Base-by-base conservation (phyloP, 108 stramenopile species). In the Epithemia pelagica region DNA sequence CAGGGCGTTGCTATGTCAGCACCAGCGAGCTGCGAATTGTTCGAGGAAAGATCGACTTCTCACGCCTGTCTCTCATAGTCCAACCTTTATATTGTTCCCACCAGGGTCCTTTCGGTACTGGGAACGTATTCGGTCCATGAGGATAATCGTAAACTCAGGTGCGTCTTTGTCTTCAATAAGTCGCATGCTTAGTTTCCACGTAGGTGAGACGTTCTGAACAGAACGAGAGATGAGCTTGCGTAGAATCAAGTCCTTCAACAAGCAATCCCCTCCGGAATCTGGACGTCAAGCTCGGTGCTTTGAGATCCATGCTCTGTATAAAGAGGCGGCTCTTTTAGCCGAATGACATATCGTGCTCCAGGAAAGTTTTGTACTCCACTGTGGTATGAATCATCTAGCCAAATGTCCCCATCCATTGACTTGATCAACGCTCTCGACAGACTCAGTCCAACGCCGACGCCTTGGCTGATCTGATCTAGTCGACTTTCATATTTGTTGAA, bases 281-380 rank as follows among this genome's bases (percentile, higher is more conserved):
- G 52, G 20, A 52, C 15, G 52, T 52, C 15, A 15, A 20, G 52
- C 15, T 19, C 15, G 52, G 52, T 20, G 15, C 20, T 52, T 20
- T 15, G 52, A 52, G 15, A 20, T 15, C 15, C 20, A 15, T 52
- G 20, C 52, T 52, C 18, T 20, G 18, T 20, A 20, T 52, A 19
- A 15, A 52, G 52, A 52, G 26, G 56, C 56, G 56, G 26, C 25
- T 58, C 25, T 1, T 68, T 64, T 7, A 74, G 52, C 25, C 2
- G n/a, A 21, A 77, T 23, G 15, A 70, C 72, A 69, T 73, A 77
- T 30, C 72, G 46, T 15, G 54, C 33, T n/a, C 76, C 76, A 30
- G 76, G 76, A 64, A 52, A 69, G n/a, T 66, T 71, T 58, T 69
- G 56, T 1, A 77, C 46, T 3, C 76, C 72, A 59, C 72, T 73